Evolutionary conservation across 2,329 filamentous ascomycete genomes (phyloP), one percentile per base, ranked within the genome.

Genomic region (Orbilia blumenaviensis): DNA sequence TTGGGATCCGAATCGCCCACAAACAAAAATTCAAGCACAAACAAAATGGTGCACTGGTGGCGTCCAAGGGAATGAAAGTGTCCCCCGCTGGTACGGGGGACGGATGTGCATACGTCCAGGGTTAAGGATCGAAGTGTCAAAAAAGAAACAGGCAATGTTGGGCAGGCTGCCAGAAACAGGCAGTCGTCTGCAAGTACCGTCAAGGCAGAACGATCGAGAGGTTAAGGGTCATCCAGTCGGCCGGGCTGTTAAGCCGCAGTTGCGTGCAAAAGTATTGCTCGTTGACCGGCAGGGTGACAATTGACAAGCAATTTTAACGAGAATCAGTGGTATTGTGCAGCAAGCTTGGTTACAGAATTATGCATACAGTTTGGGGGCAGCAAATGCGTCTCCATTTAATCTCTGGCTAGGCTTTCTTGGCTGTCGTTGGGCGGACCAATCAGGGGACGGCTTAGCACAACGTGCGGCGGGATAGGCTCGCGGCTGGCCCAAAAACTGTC

Each of bases 141-240:
- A 72, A 68, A 64, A 74, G 62, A 52, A 66, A 74, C 54, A n/a
- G 34, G 14, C 29, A 27, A 10, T 34, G 29, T 42, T n/a, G 23
- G 21, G 32, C 42, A 74, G 69, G 69, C 69, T 66, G 18, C 68
- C 44, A 74, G 38, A 66, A 73, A 66, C 42, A 66, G 32, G 68
- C 48, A 73, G 58, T 56, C 58, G 34, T 14, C 25, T 44, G 44
- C 21, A 61, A 52, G 10, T 44, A 25, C 27, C n/a, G 14, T 71
- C 66, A 63, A 63, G 56, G 66, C 56, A 56, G 56, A 71, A 64
- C 46, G 12, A 60, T 16, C 5, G 34, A 46, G 56, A 66, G 46
- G 46, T 46, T 25, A 66, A 66, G 46, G 46, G 62, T 25, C 42
- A 29, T 34, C 32, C 62, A 66, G 36, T 32, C 34, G 36, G 5